Conservation (phyloP, 2,329 filamentous ascomycete species). For the Cercospora berteroae region DNA sequence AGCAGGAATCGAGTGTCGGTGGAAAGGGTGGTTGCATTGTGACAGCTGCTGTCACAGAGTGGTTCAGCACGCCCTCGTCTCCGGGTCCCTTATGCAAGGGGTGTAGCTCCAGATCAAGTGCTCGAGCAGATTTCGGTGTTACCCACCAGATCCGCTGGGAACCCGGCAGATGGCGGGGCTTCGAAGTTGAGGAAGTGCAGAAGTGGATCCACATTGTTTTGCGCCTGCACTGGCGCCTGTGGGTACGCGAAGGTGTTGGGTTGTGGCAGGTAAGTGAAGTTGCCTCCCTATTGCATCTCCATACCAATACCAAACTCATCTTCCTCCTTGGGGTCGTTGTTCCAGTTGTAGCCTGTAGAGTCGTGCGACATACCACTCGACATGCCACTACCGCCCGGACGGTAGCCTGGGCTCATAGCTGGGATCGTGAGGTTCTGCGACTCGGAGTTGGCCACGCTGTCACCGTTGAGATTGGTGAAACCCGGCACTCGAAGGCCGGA, state of each 20-base stretch:
- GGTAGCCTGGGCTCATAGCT: constrained; percentile 50
- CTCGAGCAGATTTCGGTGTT: constrained; percentile 14
- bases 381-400: constrained; percentile 67
- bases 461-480: constrained; percentile 87
- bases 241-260: not conserved
- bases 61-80: constrained; percentile 19
- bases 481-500: constrained; percentile 87
- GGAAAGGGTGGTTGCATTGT: constrained; percentile 13
- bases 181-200: constrained; percentile 9
- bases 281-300: constrained; percentile 52
- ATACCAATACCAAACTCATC: constrained; percentile 87
- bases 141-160: constrained; percentile 10
- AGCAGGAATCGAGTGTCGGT: constrained; percentile 16
- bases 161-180: constrained; percentile 6
- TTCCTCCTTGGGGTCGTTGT: constrained; percentile 80
- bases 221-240: not conserved
- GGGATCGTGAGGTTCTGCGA: constrained; percentile 30
- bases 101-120: constrained; percentile 13
- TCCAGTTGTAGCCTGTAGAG: constrained; percentile 45
- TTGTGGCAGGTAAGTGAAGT: constrained; percentile 18
- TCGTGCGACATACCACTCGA: constrained; percentile 49
- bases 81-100: constrained; percentile 19
- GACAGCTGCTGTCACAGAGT: constrained; percentile 17
- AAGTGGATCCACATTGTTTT: constrained; percentile 2
- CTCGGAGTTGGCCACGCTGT: constrained; percentile 61